A percentile compares a stretch with the other conserved stretches of the same genome.
Conservation (phyloP, 2,329 filamentous ascomycete genomes). For the Periglandula ipomoeae region DNA sequence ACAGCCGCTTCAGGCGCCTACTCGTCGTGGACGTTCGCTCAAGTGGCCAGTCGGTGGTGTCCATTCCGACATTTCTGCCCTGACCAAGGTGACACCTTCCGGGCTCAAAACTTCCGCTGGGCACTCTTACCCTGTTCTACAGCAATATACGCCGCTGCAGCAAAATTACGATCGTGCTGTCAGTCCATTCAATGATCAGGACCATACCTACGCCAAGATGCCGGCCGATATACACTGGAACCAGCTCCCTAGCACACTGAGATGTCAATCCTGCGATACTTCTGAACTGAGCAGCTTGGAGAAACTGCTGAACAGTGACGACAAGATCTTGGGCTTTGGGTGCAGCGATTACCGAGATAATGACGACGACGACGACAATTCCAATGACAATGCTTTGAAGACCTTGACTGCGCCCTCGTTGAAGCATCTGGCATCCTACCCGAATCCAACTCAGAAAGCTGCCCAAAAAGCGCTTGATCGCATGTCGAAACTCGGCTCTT, state of each 20-base stretch:
- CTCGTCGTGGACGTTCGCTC: conserved; percentile 38
- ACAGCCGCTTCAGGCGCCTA: conserved; percentile 40
- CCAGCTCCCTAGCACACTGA: conserved; percentile 16
- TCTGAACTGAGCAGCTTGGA: conserved; percentile 7
- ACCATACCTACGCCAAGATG: conserved; percentile 18
- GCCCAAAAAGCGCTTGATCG: conserved; percentile 37
- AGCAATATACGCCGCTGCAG: conserved; percentile 42
- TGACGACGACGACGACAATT: conserved; percentile 19
- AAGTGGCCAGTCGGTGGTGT: conserved; percentile 26
- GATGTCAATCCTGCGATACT: conserved; percentile 11
- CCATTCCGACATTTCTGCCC: conserved; percentile 23
- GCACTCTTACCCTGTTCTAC: conserved; percentile 14
- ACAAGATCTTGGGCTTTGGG: conserved; percentile 14
- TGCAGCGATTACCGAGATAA: conserved; percentile 12
- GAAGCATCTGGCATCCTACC: conserved; percentile 45
- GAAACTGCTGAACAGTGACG: conserved; percentile 11
- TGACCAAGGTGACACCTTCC: conserved; percentile 28
- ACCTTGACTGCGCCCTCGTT: conserved; percentile 38
- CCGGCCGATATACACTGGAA: conserved; percentile 16
- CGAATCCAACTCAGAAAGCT: conserved; percentile 43
- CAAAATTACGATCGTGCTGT: conserved; percentile 45
- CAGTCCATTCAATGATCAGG: conserved; percentile 26
- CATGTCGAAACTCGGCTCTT: conserved; percentile 17
- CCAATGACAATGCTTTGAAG: conserved; percentile 22
- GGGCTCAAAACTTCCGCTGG: conserved; percentile 16